Evolutionary conservation across 495 filamentous ascomycete genomes (phyloP).

Genomic region (Cudoniella acicularis): DNA sequence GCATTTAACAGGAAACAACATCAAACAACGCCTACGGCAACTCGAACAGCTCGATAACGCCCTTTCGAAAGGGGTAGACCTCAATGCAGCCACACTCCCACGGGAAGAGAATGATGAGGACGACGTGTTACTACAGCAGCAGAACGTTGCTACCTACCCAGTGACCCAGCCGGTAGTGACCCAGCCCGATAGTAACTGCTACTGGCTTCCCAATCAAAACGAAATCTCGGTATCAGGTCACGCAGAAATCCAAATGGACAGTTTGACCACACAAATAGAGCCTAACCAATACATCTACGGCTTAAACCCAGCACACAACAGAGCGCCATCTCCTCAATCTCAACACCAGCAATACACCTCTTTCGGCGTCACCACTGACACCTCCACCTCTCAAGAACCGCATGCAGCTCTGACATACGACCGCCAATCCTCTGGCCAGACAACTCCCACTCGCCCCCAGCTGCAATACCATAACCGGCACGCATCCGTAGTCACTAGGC

Average conservation of each 20-base stretch:
- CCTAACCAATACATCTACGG: neutral
- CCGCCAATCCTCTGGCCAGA: neutral
- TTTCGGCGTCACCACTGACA: neutral
- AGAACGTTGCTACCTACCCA: neutral
- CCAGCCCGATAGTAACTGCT: neutral
- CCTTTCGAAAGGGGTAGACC: neutral
- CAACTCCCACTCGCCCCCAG: neutral
- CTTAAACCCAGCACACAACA: neutral
- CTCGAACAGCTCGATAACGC: neutral
- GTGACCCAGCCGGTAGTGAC: neutral
- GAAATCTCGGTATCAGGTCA: neutral
- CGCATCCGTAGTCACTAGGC: neutral
- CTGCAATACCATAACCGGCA: neutral
- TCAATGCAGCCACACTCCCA: neutral
- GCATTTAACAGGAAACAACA: constrained; percentile 19
- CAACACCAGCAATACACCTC: neutral
- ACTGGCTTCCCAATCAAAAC: neutral
- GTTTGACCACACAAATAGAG: neutral
- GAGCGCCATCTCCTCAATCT: neutral
- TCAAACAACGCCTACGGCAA: constrained; percentile 1
- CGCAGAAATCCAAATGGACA: neutral
- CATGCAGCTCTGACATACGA: neutral
- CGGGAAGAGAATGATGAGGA: neutral
- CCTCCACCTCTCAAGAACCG: neutral
- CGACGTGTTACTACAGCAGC: neutral